Conservation (phyloP, 148 eudicot genomes). For the Nepenthes gracilis region DNA sequence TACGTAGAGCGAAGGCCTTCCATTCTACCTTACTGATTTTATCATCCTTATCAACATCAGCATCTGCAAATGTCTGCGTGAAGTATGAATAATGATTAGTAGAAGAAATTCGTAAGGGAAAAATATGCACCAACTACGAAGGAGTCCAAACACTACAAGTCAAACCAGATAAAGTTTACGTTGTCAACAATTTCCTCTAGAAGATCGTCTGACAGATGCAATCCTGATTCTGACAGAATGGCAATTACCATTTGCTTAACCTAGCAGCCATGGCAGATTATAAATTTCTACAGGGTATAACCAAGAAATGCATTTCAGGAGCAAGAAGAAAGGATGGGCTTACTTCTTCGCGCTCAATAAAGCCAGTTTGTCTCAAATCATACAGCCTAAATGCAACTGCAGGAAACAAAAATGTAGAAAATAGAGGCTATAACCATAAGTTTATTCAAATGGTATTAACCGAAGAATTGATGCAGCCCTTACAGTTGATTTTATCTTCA, state of each 20-base stretch:
- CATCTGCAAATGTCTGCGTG: conserved; percentile 78
- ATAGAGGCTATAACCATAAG: neutral
- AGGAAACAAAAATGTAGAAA: conserved; percentile 1
- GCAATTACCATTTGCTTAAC: conserved; percentile 94
- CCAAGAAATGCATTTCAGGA: neutral
- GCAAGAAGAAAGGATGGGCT: conserved; percentile 14
- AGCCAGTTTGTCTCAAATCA: conserved; percentile 89
- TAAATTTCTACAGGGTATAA: neutral
- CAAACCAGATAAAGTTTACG: conserved; percentile 19
- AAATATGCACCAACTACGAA: neutral
- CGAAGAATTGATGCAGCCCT: conserved; percentile 4
- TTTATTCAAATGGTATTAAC: neutral
- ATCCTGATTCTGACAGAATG: conserved; percentile 63
- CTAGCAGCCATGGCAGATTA: conserved; percentile 21
- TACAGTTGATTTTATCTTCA: conserved; percentile 79
- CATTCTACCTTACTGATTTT: conserved; percentile 71
- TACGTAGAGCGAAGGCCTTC: conserved; percentile 56
- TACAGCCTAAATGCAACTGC: conserved; percentile 93
- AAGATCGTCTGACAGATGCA: conserved; percentile 65
- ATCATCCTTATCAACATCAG: conserved; percentile 74
- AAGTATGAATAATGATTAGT: neutral
- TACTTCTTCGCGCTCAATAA: conserved; percentile 98
- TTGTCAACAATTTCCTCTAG: conserved; percentile 74
- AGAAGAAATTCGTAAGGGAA: neutral
- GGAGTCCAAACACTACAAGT: neutral